These are phyloP conservation scores for Astragalus glycyphyllos DNA, from an alignment of 306 rosid genomes.

Conservation along the genomic window DNA sequence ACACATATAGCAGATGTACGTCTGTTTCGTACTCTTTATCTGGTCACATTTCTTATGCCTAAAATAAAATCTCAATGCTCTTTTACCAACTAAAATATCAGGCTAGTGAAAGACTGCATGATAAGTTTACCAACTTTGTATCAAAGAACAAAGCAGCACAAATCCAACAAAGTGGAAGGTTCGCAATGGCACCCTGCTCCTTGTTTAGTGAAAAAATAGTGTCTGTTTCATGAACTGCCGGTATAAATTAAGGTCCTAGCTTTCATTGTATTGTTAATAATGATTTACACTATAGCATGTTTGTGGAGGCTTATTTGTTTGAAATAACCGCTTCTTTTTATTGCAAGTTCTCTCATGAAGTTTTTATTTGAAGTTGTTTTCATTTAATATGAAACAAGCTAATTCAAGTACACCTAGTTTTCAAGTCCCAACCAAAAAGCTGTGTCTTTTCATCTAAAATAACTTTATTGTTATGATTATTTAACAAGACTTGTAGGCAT, in stretches of 20 bases:
- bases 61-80: slow-evolving; percentile 36
- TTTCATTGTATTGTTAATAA: slow-evolving; percentile 16
- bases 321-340: slow-evolving; percentile 6
- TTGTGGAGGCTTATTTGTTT: slow-evolving; percentile 6
- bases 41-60: slow-evolving; percentile 14
- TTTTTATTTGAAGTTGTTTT: background rate
- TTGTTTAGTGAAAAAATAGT: slow-evolving; percentile 37
- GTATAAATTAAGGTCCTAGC: slow-evolving; percentile 25
- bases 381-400: background rate
- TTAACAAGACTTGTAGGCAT: background rate
- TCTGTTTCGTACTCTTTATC: slow-evolving; percentile 32
- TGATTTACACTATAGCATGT: slow-evolving; percentile 3
- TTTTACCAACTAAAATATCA: slow-evolving; percentile 52
- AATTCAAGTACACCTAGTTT: background rate
- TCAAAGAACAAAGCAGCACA: slow-evolving; percentile 95
- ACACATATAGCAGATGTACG: slow-evolving; percentile 93
- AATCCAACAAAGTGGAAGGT: slow-evolving; percentile 88
- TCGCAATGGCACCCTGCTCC: slow-evolving; percentile 38
- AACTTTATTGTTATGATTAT: background rate
- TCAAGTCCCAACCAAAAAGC: background rate
- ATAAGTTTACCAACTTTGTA: slow-evolving; percentile 76
- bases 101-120: slow-evolving; percentile 92
- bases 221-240: slow-evolving; percentile 37
- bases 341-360: background rate
- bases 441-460: background rate